Conservation (phyloP, 1,284 basidiomycete genomes). For the Xerocomus nothofagi region DNA sequence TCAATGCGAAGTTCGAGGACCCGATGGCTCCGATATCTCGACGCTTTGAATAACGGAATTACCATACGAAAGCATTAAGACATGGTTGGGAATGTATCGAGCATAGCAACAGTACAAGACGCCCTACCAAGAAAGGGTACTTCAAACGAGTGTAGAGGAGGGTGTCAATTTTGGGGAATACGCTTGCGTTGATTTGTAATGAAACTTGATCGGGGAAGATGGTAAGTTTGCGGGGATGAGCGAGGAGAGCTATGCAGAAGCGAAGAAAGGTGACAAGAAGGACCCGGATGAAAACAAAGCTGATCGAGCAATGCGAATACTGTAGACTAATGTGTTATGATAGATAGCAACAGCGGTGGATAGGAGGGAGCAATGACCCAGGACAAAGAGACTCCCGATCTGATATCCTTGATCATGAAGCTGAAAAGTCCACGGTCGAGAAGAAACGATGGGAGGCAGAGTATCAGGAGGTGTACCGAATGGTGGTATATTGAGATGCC, state of each 20-base stretch:
- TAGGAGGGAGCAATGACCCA: slow-evolving; percentile 15
- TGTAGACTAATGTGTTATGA: slow-evolving; percentile 26
- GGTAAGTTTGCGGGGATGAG: slow-evolving; percentile 18
- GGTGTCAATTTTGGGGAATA: slow-evolving; percentile 29
- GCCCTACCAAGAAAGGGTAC: slow-evolving; percentile 28
- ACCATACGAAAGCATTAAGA: slow-evolving; percentile 40
- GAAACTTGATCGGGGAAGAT: slow-evolving; percentile 11
- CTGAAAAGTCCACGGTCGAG: slow-evolving; percentile 18
- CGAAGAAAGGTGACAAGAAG: slow-evolving; percentile 24
- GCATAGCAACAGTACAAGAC: slow-evolving; percentile 38
- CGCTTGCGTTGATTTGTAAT: slow-evolving; percentile 22
- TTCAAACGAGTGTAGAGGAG: slow-evolving; percentile 33
- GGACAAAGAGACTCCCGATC: slow-evolving; percentile 24
- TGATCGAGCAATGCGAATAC: slow-evolving; percentile 26
- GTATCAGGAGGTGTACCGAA: slow-evolving; percentile 12
- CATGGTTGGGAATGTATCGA: slow-evolving; percentile 37
- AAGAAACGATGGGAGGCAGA: slow-evolving; percentile 17
- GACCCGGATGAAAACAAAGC: slow-evolving; percentile 22
- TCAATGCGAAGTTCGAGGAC: slow-evolving; percentile 12
- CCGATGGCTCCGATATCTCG: slow-evolving; percentile 9
- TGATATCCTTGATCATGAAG: slow-evolving; percentile 17
- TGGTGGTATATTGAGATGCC: slow-evolving; percentile 35
- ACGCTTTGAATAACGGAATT: slow-evolving; percentile 32
- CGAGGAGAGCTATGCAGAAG: slow-evolving; percentile 25
- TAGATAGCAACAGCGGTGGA: slow-evolving; percentile 26